Percentiles rank a stretch among this genome's conserved stretches.
phyloP scores from a whole-genome alignment of 441 rosid species.

The Croton laevigatus region DNA sequence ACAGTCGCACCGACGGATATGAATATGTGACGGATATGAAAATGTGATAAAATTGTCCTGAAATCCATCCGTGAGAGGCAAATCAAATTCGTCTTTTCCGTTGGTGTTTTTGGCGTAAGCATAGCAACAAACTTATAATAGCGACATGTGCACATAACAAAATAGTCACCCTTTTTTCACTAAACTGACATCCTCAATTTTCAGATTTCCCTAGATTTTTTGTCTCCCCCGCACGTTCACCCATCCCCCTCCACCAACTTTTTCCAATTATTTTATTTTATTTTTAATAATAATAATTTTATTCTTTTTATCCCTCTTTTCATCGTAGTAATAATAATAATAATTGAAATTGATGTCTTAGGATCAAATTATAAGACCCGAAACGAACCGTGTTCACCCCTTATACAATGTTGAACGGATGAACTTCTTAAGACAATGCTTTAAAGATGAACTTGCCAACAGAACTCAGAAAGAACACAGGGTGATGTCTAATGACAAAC shows the following conservation, averaged over 20 bases:
- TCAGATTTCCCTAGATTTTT: not conserved
- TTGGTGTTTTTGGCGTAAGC: not conserved
- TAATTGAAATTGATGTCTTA: too few relatives aligned
- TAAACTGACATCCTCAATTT: not conserved
- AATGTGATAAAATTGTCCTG: too few relatives aligned
- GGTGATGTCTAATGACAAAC: too few relatives aligned
- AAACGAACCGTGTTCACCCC: too few relatives aligned
- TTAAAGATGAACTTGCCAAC: too few relatives aligned
- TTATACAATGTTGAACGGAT: too few relatives aligned
- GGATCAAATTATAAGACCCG: too few relatives aligned
- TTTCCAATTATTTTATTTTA: not conserved
- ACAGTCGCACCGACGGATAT: not conserved
- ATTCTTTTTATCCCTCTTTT: too few relatives aligned
- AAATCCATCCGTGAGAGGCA: not conserved
- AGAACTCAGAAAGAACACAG: too few relatives aligned
- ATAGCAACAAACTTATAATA: not conserved
- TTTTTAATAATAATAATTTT: not conserved
- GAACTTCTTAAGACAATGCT: too few relatives aligned
- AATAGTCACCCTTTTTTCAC: not conserved
- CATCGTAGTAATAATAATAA: too few relatives aligned
- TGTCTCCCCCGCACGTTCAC: constrained; percentile 1
- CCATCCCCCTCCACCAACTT: not conserved
- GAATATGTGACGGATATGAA: not conserved
- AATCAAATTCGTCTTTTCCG: not conserved
- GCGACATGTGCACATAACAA: not conserved